These are phyloP conservation scores for Medicago truncatula DNA, from an alignment of 306 rosid species.

Conservation along the genomic window MtrunA17r5.0-ANR NC_053046.1:15830501-15831000, in stretches of 20 bases:
- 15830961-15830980: background rate
- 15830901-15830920: background rate
- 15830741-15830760: constrained; percentile 50
- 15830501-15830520: constrained; percentile 98
- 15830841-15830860: too few relatives aligned
- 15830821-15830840: background rate
- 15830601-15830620: background rate
- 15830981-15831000: background rate
- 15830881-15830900: too few relatives aligned
- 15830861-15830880: too few relatives aligned
- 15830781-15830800: background rate
- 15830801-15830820: background rate
- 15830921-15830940: too few relatives aligned
- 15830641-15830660: background rate
- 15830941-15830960: background rate
- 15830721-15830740: constrained; percentile 88
- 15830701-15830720: constrained; percentile 97
- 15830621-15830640: constrained; percentile 4
- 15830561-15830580: constrained; percentile 79
- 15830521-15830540: constrained; percentile 97
- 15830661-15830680: constrained; percentile 71
- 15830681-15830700: constrained; percentile 79
- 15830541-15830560: constrained; percentile 94
- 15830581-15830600: background rate
- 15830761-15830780: too few relatives aligned